These are phyloP conservation scores for Piloderma croceum DNA, from an alignment of 768 basidiomycete genomes.

Conservation along the genomic window DNA sequence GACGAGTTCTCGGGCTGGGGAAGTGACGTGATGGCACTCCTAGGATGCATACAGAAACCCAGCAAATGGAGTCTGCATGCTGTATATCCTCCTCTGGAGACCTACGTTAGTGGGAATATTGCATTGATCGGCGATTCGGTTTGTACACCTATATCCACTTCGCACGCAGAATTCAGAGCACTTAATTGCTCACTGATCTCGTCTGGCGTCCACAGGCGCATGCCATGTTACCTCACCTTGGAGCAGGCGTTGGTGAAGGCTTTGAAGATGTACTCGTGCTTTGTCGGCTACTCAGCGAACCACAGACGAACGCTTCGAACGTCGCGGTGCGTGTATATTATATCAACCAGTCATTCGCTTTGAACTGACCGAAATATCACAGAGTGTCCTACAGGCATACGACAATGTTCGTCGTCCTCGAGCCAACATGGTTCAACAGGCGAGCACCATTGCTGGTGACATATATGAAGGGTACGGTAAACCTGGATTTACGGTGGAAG, in stretches of 20 bases:
- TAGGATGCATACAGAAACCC: constrained; percentile 17
- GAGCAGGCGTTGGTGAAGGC: constrained; percentile 54
- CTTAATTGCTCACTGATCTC: constrained; percentile 5
- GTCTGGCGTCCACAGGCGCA: constrained; percentile 32
- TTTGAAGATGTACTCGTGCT: constrained; percentile 35
- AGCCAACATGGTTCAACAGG: constrained; percentile 35
- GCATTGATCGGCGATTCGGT: constrained; percentile 6
- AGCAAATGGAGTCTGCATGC: background rate
- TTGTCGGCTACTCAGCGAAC: constrained; percentile 4
- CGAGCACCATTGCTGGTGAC: constrained; percentile 37
- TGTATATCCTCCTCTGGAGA: constrained; percentile 1
- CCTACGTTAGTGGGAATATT: constrained; percentile 6
- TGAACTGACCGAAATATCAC: constrained; percentile 2
- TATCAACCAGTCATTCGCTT: background rate
- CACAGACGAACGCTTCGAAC: background rate
- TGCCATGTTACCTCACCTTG: constrained; percentile 50
- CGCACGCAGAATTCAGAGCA: constrained; percentile 1
- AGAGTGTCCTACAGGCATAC: background rate
- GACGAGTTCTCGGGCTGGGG: constrained; percentile 57
- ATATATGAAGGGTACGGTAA: constrained; percentile 39
- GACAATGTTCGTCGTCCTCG: background rate
- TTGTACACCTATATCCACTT: background rate
- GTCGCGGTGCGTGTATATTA: background rate
- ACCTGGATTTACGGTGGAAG: constrained; percentile 24
- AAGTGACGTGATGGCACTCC: constrained; percentile 49